Evolutionary conservation across 2,329 filamentous ascomycete species (phyloP).

Genomic region (Stachybotrys echinatus): DNA sequence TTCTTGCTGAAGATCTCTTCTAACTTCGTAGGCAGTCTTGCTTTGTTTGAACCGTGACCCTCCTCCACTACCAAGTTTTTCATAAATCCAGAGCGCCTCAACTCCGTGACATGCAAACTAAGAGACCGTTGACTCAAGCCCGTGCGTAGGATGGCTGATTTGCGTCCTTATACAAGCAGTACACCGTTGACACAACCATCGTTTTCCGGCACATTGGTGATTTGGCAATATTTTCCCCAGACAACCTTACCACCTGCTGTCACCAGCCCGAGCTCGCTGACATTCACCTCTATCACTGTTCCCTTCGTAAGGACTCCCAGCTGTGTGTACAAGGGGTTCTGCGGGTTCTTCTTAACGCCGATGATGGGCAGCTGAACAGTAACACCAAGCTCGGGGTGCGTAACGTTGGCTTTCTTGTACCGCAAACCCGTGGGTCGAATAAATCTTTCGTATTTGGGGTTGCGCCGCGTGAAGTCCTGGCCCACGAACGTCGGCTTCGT

Average conservation of each 20-base stretch:
- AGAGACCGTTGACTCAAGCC: not conserved
- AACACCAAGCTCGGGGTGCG: slow-evolving; percentile 73
- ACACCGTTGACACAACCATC: slow-evolving; percentile 40
- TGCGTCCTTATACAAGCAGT: slow-evolving; percentile 19
- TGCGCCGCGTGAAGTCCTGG: slow-evolving; percentile 79
- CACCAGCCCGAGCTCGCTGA: slow-evolving; percentile 83
- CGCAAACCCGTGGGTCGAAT: slow-evolving; percentile 45
- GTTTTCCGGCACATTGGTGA: slow-evolving; percentile 43
- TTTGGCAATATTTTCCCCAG: slow-evolving; percentile 67
- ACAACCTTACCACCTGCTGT: slow-evolving; percentile 90
- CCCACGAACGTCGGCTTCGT: slow-evolving; percentile 71
- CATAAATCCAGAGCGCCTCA: not conserved
- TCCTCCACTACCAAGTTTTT: not conserved
- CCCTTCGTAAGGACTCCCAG: slow-evolving; percentile 85
- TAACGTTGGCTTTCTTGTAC: slow-evolving; percentile 50
- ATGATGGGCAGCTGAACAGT: slow-evolving; percentile 84
- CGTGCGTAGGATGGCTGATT: too few relatives aligned
- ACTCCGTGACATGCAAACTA: not conserved
- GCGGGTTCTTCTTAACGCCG: slow-evolving; percentile 62
- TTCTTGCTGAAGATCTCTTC: too few relatives aligned
- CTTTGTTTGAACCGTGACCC: not conserved
- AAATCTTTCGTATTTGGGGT: slow-evolving; percentile 69
- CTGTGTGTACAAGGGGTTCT: slow-evolving; percentile 87
- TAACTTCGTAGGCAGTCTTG: too few relatives aligned
- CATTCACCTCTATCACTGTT: slow-evolving; percentile 81